A percentile compares a stretch with the other conserved stretches of the same genome.
These are phyloP conservation scores for Podila epicladia DNA, from an alignment of 192 early-diverging fungal species.

Conservation along the genomic window DNA sequence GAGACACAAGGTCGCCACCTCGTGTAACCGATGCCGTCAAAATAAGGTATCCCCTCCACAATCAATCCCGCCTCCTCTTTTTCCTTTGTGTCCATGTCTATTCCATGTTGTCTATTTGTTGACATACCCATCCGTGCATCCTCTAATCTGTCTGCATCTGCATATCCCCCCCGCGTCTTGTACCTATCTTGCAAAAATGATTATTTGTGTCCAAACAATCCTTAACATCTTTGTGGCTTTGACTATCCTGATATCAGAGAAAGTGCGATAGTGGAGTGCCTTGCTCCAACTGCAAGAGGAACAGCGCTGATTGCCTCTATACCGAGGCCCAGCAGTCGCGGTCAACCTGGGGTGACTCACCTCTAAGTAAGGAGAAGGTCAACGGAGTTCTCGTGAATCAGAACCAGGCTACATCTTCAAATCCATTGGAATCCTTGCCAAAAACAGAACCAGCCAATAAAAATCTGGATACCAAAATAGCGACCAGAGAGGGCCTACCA, in stretches of 20 bases:
- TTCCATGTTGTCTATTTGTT: background rate
- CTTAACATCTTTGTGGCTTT: background rate
- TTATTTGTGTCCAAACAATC: too few species aligned
- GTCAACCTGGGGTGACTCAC: conserved; percentile 45
- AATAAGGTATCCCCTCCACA: conserved; percentile 36
- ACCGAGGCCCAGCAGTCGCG: conserved; percentile 50
- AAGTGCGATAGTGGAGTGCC: conserved; percentile 50
- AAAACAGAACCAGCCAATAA: background rate
- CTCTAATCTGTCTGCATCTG: background rate
- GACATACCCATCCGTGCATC: background rate
- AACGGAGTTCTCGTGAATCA: conserved; percentile 13
- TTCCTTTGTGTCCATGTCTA: too few species aligned
- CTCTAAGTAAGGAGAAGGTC: conserved; percentile 41
- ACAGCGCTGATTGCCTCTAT: conserved; percentile 44
- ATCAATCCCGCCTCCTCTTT: too few species aligned
- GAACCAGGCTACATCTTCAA: background rate
- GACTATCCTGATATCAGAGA: conserved; percentile 5
- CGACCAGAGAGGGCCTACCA: background rate
- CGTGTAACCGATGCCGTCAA: conserved; percentile 48
- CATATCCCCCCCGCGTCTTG: too few species aligned
- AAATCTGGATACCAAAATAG: background rate
- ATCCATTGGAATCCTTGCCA: background rate
- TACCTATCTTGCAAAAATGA: too few species aligned
- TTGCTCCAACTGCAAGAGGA: conserved; percentile 48
- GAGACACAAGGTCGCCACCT: conserved; percentile 48